Evolutionary conservation across 495 filamentous ascomycete genomes (phyloP).

Genomic region (Penicillium riverlandense): DNA sequence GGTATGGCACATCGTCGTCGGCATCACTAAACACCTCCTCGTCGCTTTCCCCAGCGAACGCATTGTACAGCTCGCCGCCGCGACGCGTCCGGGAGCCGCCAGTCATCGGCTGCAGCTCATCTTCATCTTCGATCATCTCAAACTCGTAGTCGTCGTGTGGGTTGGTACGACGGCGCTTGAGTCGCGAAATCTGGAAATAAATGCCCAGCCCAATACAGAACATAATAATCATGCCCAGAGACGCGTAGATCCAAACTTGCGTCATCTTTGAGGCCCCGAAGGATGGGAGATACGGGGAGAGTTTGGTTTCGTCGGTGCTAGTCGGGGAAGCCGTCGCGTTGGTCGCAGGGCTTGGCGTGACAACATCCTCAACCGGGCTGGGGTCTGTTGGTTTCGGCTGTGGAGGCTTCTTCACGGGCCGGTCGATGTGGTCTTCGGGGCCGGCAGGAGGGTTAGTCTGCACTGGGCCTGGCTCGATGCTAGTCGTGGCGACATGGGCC

Average conservation of each 20-base stretch:
- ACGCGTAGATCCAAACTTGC: slow-evolving; percentile 91
- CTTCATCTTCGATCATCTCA: slow-evolving; percentile 80
- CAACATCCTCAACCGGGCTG: slow-evolving; percentile 2
- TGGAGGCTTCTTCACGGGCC: slow-evolving; percentile 62
- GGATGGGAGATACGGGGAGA: slow-evolving; percentile 90
- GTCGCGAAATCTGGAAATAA: slow-evolving; percentile 72
- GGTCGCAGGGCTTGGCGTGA: slow-evolving; percentile 16
- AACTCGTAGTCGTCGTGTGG: slow-evolving; percentile 87
- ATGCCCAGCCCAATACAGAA: slow-evolving; percentile 75
- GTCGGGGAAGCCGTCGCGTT: slow-evolving; percentile 35
- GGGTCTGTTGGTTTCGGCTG: slow-evolving; percentile 21
- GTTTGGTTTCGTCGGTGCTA: slow-evolving; percentile 37
- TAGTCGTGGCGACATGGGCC: slow-evolving; percentile 46
- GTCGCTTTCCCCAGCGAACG: slow-evolving; percentile 78
- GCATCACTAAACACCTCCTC: slow-evolving; percentile 59
- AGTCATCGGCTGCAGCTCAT: slow-evolving; percentile 53
- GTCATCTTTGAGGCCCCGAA: slow-evolving; percentile 87
- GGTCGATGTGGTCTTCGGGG: slow-evolving; percentile 67
- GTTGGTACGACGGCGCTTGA: slow-evolving; percentile 67
- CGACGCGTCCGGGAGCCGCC: slow-evolving; percentile 41
- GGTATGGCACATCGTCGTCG: slow-evolving; percentile 33
- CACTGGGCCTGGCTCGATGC: slow-evolving; percentile 36
- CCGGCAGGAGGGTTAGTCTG: slow-evolving; percentile 35
- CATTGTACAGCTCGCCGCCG: slow-evolving; percentile 85
- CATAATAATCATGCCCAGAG: slow-evolving; percentile 70